Base-by-base conservation (phyloP, 208 protist genomes). In the Leishmania arabica region DNA sequence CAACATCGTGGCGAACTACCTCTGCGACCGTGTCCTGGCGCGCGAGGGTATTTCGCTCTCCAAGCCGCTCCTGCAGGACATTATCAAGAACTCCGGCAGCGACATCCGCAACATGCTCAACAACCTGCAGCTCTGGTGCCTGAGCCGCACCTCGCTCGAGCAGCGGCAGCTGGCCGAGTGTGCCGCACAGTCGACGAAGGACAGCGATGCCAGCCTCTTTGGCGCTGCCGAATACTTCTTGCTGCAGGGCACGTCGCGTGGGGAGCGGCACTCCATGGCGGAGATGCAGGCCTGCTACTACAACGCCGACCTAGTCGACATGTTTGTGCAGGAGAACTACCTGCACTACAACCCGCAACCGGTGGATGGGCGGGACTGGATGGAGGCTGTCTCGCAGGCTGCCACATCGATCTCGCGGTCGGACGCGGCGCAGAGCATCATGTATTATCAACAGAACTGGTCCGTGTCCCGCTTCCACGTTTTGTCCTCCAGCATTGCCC, bases 31-130 rank as follows among this genome's bases (percentile, higher is more conserved):
- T 60, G 93, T 97, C 27, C 97, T 96, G 17, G 92, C 95, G 27
- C 98, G 91, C 1, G 98, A 99, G 75, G 95, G 92, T 4, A 71
- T 99, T 15, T 81, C 88, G 8, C 78, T 99, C 27, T 95, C 98
- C 13, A 89, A 93, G 74, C 84, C 89, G 27, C 88, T 97, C 15
- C 76, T 99, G 37, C 89, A 97, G 69, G 92, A 98, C 72, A 86
- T 99, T 34, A 93, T 98, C 40, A 87, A 97, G 82, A 88, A 82
- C 34, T 92, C 92, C 9, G 91, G 98, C 49, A 97, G 96, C 47
- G 99, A 99, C 86, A 99, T 99, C 51, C 89, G 99, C 54, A 98
- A 95, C 86, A 93, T 99, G 80, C 89, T 99, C 31, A 99, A 99
- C 87, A 93, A 97, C 72, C 78, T 99, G 42, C 99, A 99, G 90